phyloP scores from a whole-genome alignment of 148 eudicot species.

The Fagopyrum homotropicum region DNA sequence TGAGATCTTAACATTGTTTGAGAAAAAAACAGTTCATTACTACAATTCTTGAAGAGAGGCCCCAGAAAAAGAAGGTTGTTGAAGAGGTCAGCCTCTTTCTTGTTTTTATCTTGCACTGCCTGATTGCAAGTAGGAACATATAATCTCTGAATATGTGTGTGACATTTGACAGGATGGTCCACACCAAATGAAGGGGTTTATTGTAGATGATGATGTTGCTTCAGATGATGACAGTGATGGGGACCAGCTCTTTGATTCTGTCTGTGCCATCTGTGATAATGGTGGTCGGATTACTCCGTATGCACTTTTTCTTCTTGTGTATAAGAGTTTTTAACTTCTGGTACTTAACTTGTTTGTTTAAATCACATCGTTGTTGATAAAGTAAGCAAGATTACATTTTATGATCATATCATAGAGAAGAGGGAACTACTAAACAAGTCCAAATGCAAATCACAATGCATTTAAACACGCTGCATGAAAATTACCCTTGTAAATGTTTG shows the following conservation, averaged over 20 bases:
- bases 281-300: constrained; percentile 74
- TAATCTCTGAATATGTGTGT: neutral
- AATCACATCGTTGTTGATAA: neutral
- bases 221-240: constrained; percentile 27
- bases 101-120: neutral
- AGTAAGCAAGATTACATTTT: neutral
- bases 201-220: constrained; percentile 49
- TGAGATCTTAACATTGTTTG: constrained; percentile 15
- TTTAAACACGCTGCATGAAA: neutral
- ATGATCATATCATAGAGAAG: neutral
- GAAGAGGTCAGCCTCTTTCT: constrained; percentile 47
- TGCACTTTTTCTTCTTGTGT: constrained; percentile 6
- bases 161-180: constrained; percentile 14
- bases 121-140: neutral
- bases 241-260: constrained; percentile 52
- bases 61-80: constrained; percentile 32
- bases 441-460: neutral
- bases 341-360: neutral
- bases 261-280: constrained; percentile 87
- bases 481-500: neutral
- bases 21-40: constrained; percentile 39
- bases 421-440: neutral
- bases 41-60: constrained; percentile 50
- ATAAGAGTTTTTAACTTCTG: neutral
- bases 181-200: constrained; percentile 24